Percentiles rank a stretch among this genome's conserved stretches.
phyloP scores from a whole-genome alignment of 2,329 filamentous ascomycete genomes.

The Pyricularia sp. region DNA sequence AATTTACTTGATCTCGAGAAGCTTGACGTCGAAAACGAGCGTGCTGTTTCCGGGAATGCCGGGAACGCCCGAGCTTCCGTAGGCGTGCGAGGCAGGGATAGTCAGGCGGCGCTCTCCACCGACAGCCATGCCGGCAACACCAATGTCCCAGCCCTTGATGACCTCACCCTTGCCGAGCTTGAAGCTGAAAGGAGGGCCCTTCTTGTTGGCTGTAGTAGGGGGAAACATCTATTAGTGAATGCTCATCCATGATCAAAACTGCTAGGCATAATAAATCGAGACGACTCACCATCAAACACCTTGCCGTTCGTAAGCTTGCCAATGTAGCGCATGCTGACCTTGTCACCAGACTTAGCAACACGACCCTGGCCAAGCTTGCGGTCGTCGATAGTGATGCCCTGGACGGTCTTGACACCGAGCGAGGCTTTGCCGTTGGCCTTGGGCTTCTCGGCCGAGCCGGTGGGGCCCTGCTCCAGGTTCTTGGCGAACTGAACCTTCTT shows the following conservation, averaged over 20 bases:
- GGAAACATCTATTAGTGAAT: neutral
- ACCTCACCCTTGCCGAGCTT: constrained; percentile 91
- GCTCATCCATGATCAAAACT: neutral
- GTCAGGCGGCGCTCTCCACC: constrained; percentile 90
- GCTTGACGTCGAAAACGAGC: constrained; percentile 85
- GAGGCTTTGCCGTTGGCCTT: constrained; percentile 36
- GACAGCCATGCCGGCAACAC: constrained; percentile 82
- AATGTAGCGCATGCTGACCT: constrained; percentile 92
- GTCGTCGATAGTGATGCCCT: constrained; percentile 90
- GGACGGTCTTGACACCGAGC: constrained; percentile 66
- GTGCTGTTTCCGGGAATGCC: constrained; percentile 89
- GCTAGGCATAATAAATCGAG: neutral
- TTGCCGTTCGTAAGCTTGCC: constrained; percentile 93
- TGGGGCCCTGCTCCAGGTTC: constrained; percentile 95
- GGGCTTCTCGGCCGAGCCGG: constrained; percentile 49
- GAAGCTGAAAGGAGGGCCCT: constrained; percentile 94
- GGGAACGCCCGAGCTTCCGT: constrained; percentile 73
- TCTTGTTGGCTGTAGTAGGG: constrained; percentile 73
- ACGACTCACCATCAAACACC: constrained; percentile 76
- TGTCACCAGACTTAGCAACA: constrained; percentile 81
- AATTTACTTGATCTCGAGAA: constrained; percentile 73
- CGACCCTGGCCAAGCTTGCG: constrained; percentile 84
- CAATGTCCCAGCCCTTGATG: constrained; percentile 98
- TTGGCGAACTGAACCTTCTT: constrained; percentile 99
- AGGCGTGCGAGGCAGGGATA: constrained; percentile 79